These are phyloP conservation scores for Mycena metata DNA, from an alignment of 768 basidiomycete genomes.

Conservation along the genomic window DNA sequence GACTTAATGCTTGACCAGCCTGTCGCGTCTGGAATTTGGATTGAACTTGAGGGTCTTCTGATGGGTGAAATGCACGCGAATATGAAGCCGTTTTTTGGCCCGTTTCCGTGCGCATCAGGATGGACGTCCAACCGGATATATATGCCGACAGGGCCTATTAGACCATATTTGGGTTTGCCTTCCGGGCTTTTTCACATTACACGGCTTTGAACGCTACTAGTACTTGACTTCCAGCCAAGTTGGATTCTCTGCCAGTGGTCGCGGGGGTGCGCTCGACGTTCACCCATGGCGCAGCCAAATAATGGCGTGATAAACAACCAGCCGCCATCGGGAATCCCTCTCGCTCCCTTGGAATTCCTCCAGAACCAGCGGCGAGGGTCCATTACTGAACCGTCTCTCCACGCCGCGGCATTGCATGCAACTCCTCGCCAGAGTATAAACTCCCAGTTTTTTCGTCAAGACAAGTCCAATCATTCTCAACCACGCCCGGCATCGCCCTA, in stretches of 20 bases:
- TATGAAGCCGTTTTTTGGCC: no score
- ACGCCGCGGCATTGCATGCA: constrained; percentile 51
- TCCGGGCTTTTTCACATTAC: neutral
- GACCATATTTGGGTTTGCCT: no score
- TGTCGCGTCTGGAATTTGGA: no score
- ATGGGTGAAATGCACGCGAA: no score
- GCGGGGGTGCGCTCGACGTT: no score
- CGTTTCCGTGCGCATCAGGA: no score
- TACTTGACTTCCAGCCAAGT: neutral
- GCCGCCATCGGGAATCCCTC: constrained; percentile 53
- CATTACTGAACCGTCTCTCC: constrained; percentile 85
- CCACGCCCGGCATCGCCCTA: constrained; percentile 76
- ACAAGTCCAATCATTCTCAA: constrained; percentile 53
- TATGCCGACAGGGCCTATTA: no score
- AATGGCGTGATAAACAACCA: constrained; percentile 47
- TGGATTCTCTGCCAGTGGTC: no score
- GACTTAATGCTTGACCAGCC: no score
- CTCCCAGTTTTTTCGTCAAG: constrained; percentile 38
- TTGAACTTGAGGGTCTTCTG: no score
- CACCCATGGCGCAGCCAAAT: constrained; percentile 4
- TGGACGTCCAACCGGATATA: no score
- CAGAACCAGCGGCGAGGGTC: constrained; percentile 88
- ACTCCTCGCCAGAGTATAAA: constrained; percentile 39
- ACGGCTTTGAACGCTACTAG: neutral
- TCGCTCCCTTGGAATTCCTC: constrained; percentile 83